Evolutionary conservation across 352 stramenopile species (phyloP).

Genomic region (Phytophthora agathidicida): DNA sequence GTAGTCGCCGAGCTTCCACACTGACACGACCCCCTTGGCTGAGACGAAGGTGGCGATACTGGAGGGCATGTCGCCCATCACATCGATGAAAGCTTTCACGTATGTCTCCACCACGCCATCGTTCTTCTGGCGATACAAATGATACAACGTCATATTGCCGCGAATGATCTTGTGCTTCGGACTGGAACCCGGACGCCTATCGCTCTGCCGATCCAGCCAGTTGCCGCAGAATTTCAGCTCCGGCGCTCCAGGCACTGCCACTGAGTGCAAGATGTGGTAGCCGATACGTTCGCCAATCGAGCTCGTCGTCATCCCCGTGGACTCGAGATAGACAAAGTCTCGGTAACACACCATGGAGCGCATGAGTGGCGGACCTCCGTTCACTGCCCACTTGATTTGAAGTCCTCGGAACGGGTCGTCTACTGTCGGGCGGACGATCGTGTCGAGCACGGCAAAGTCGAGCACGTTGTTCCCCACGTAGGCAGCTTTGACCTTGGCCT

Average conservation of each 20-base stretch:
- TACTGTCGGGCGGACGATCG: constrained; percentile 39
- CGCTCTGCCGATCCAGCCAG: too few relatives aligned
- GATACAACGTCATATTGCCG: constrained; percentile 57
- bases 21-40: constrained; percentile 38
- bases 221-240: too few relatives aligned
- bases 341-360: constrained; percentile 48
- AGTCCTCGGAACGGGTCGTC: constrained; percentile 50
- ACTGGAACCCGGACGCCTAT: too few relatives aligned
- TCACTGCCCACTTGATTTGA: constrained; percentile 56
- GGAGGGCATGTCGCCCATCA: constrained; percentile 42
- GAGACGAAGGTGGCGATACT: constrained; percentile 33
- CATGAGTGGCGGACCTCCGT: constrained; percentile 46
- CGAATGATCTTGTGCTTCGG: constrained; percentile 45
- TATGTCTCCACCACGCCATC: constrained; percentile 44
- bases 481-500: constrained; percentile 35
- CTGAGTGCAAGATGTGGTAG: constrained; percentile 42
- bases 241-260: constrained; percentile 29
- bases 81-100: constrained; percentile 42
- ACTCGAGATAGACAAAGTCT: constrained; percentile 60
- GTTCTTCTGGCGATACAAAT: constrained; percentile 50
- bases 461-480: constrained; percentile 45
- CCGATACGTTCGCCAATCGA: constrained; percentile 47
- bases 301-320: constrained; percentile 42
- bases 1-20: constrained; percentile 43
- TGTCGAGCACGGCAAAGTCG: constrained; percentile 54